Evolutionary conservation across 306 rosid species (phyloP), one percentile per base, ranked within the genome.

Genomic region (Hippophae rhamnoides): DNA sequence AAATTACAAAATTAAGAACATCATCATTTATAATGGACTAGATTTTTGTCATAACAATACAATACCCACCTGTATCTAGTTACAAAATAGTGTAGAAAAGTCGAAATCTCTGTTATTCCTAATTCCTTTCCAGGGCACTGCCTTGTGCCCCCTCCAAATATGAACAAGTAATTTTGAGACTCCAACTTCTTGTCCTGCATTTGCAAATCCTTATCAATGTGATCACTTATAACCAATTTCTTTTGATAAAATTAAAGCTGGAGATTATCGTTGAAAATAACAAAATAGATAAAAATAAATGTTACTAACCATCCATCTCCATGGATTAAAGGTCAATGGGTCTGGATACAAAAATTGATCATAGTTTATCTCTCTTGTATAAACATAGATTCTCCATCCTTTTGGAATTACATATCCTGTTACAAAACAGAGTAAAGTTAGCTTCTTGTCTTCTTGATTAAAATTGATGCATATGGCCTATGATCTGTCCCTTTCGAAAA

Each of bases 61-160:
- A 18, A 18, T 48, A 23, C 8, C 73, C 65, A 88, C 97, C 99
- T 86, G 94, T 88, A 93, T 84, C 86, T 86, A 61, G 95, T 93
- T 57, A 88, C 85, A 70, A 93, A 76, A 74, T 93, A 79, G 87
- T 88, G 97, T 46, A 93, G 74, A 67, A 86, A 93, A 57, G 95
- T 84, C 47, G 95, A 88, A 27, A 93, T 86, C 67, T 93, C 99
- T 47, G 85, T 74, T 41, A 93, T 82, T 61, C 99, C 99, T 64
- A 89, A 63, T 54, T 93, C 99, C 73, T 88, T 93, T 63, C 99
- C 99, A 47, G 99, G 99, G 63, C 99, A 93, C 1, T 10, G 89
- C 65, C 97, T 82, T 0, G 84, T 88, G 42, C 99, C 99, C 57
- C 95, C 94, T 60, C 99, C 99, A 76, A 93, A 93, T 71, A 93